Percentiles rank a stretch among this genome's conserved stretches.
These are phyloP conservation scores for Colletotrichum agaves DNA, from an alignment of 2,329 filamentous ascomycete genomes.

Conservation along the genomic window DNA sequence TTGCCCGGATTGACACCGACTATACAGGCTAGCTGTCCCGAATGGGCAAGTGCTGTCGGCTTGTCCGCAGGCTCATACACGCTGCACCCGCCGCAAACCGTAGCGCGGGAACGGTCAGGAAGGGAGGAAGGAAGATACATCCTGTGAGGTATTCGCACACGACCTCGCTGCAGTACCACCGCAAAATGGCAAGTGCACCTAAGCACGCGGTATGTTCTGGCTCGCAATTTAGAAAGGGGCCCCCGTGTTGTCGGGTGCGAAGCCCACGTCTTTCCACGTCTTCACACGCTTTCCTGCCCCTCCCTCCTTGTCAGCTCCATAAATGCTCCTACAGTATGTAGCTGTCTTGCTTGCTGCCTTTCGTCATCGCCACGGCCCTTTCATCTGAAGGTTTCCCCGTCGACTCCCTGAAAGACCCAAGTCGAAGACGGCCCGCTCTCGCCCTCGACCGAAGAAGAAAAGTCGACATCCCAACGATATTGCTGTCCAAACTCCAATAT, in stretches of 20 bases:
- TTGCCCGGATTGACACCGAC: slow-evolving; percentile 22
- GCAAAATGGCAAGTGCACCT: not conserved
- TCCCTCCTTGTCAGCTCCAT: slow-evolving; percentile 34
- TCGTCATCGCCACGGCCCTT: slow-evolving; percentile 38
- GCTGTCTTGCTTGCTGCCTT: slow-evolving; percentile 30
- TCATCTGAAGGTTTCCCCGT: slow-evolving; percentile 34
- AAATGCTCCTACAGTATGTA: slow-evolving; percentile 31
- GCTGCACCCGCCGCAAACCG: slow-evolving; percentile 5
- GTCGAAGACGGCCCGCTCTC: not conserved
- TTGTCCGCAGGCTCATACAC: slow-evolving; percentile 2
- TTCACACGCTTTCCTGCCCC: slow-evolving; percentile 15
- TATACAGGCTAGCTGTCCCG: not conserved
- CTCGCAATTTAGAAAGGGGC: not conserved
- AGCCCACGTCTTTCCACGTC: not conserved
- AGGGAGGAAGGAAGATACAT: too few relatives aligned
- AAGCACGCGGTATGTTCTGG: too few relatives aligned
- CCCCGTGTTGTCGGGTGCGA: slow-evolving; percentile 26
- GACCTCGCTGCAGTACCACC: too few relatives aligned
- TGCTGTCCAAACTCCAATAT: not conserved
- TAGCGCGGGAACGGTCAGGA: not conserved
- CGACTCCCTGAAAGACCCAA: slow-evolving; percentile 21
- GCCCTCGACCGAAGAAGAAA: not conserved
- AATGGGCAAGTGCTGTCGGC: slow-evolving; percentile 5
- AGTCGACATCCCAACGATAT: slow-evolving; percentile 9
- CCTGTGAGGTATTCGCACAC: too few relatives aligned